phyloP scores from a whole-genome alignment of 2,329 filamentous ascomycete species.

The Xylariaceae sp. region DNA sequence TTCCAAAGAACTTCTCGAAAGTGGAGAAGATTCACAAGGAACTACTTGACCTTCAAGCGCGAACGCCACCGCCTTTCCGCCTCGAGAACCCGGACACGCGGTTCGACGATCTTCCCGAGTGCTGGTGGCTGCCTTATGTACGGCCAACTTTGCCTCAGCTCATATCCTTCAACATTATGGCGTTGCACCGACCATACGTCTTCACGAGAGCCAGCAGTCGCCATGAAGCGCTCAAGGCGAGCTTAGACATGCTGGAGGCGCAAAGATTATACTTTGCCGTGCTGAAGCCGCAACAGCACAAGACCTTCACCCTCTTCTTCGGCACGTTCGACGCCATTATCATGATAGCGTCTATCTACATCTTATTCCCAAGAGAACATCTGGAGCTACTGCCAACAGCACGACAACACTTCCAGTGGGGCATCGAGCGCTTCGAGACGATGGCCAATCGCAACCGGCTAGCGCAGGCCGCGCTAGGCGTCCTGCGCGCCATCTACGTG shows the following conservation, averaged over 20 bases:
- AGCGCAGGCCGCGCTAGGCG: slow-evolving; percentile 56
- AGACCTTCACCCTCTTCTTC: slow-evolving; percentile 61
- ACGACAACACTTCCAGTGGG: slow-evolving; percentile 61
- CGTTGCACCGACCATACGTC: slow-evolving; percentile 64
- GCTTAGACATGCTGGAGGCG: slow-evolving; percentile 56
- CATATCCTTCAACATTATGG: slow-evolving; percentile 58
- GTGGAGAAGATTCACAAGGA: slow-evolving; percentile 58
- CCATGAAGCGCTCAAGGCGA: slow-evolving; percentile 58
- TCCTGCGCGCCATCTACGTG: slow-evolving; percentile 57
- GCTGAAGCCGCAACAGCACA: slow-evolving; percentile 55
- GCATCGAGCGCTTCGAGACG: slow-evolving; percentile 59
- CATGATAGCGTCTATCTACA: slow-evolving; percentile 62
- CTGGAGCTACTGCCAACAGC: slow-evolving; percentile 49
- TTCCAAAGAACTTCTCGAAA: slow-evolving; percentile 55
- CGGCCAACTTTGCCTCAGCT: slow-evolving; percentile 52
- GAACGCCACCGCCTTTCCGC: slow-evolving; percentile 56
- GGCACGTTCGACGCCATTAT: slow-evolving; percentile 67
- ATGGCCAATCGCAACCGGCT: slow-evolving; percentile 58
- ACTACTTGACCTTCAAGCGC: slow-evolving; percentile 51
- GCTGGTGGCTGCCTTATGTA: slow-evolving; percentile 54
- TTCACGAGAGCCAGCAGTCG: slow-evolving; percentile 59
- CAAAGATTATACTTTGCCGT: slow-evolving; percentile 55
- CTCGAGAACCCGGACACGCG: slow-evolving; percentile 58
- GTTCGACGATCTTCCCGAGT: slow-evolving; percentile 57
- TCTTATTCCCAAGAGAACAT: slow-evolving; percentile 61